Evolutionary conservation across 164 flowering plant species (phyloP), one percentile per base, ranked within the genome.

Genomic region (Houttuynia cordata): DNA sequence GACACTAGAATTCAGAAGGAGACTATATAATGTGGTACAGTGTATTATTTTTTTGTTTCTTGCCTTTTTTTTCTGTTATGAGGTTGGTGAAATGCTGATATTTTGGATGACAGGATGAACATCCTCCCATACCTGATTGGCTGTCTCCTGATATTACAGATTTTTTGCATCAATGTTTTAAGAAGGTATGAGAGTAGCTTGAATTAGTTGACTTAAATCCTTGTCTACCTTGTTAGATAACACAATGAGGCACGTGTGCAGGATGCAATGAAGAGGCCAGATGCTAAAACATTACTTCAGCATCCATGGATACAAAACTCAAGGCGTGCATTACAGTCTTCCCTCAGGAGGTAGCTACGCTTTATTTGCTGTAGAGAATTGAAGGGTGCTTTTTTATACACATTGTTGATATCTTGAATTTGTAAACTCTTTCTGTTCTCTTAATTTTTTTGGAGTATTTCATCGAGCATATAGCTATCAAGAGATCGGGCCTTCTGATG

Each of bases 241-340:
- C 65, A 22, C 34, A 69, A 60, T 39, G 51, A 68, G 58, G 22
- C 56, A 52, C 68, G 19, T n/a, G 73, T 64, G 30, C 81, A 94
- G 99, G 97, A 94, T 87, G 88, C 96, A 68, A 81, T 94, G 69
- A 93, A 84, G 72, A 84, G 99, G 77, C 96, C 97, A 54, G 99
- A 88, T 81, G 99, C 99, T 39, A 94, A 91, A 71, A 85, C 91
- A 39, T 63, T 94, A 71, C 97, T 94, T 62, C 81, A 91, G 61
- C 97, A 94, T 65, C 87, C 96, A 53, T 94, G 99, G 99, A 94
- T 94, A 66, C 95, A 78, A 61, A 91, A 91, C 60, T 85, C 84
- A 57, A 79, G 96, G 73, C 93, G 88, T 68, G 92, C 79, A 63
- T 75, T 94, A 78, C 91, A 91, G 64, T 77, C 91, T 40, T 84